phyloP scores from a whole-genome alignment of 768 basidiomycete species.

The Omphalotus guepiniiformis region DNA sequence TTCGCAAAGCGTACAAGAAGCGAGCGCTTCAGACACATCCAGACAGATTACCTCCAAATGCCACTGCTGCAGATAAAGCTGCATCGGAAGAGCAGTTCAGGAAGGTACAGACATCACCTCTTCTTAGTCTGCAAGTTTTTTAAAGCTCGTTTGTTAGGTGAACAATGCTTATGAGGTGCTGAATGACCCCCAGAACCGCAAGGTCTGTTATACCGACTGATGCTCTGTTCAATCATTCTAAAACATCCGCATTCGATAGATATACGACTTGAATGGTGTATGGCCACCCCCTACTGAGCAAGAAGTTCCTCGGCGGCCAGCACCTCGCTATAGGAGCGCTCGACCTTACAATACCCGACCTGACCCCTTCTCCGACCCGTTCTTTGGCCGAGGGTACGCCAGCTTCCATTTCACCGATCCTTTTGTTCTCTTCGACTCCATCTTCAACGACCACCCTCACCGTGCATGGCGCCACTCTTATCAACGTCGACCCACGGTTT shows the following conservation, averaged over 20 bases:
- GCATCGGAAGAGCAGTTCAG: constrained; percentile 54
- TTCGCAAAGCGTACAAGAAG: constrained; percentile 76
- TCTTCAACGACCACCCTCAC: constrained; percentile 52
- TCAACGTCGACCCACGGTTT: constrained; percentile 9
- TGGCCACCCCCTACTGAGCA: constrained; percentile 62
- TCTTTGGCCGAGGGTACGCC: constrained; percentile 32
- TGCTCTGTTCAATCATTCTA: constrained; percentile 1
- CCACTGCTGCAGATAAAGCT: constrained; percentile 55
- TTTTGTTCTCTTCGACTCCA: constrained; percentile 66
- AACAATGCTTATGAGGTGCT: constrained; percentile 79
- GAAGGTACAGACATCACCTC: constrained; percentile 23
- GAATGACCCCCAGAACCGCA: constrained; percentile 55
- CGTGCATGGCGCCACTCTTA: constrained; percentile 20
- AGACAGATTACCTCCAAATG: constrained; percentile 57
- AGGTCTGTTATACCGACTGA: constrained; percentile 28
- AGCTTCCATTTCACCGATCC: constrained; percentile 65
- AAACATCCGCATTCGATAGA: constrained; percentile 26
- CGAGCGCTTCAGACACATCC: constrained; percentile 73
- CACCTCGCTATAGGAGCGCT: neutral
- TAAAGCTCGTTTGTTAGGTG: constrained; percentile 36
- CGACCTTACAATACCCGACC: neutral
- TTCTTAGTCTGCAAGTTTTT: constrained; percentile 12
- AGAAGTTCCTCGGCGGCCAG: constrained; percentile 16
- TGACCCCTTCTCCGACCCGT: constrained; percentile 35
- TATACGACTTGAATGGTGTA: constrained; percentile 66